Base-by-base conservation (phyloP, 2,329 filamentous ascomycete genomes). In the Alternaria longipes region DNA sequence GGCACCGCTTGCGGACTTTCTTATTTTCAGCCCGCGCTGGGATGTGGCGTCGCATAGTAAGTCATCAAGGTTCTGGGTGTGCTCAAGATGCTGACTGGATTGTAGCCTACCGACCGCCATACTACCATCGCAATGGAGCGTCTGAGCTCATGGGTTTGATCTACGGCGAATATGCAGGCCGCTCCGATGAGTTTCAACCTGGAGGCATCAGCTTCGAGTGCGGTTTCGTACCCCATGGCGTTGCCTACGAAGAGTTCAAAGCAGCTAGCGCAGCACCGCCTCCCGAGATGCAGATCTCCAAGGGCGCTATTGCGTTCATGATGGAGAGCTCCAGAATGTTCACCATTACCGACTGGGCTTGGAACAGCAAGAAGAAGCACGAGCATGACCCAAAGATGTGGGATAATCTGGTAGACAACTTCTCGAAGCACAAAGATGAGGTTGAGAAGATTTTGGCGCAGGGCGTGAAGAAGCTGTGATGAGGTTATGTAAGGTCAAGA, bases 131-230 rank as follows among this genome's bases (percentile, higher is more conserved):
- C 32, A 90, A 90, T 71, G 86, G 82, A 38, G 88, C 89, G 81
- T 87, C 85, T 0, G 87, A 90, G 73, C 88, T 90, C 71, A 89
- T 90, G 87, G 87, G 87, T 6, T 72, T 89, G 64, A 88, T 90
- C 54, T 80, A 81, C 36, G 87, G 87, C 18, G 82, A 85, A 57
- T 89, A 90, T 64, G 87, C 69, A 38, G 77, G 78, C 8, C 74
- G 77, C 14, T 74, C 72, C 7, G 83, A 84, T 16, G 86, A 85
- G 1, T 90, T 90, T 73, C 82, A 84, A 64, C 87, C 87, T 32
- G 87, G 85, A 4, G 87, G 87, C 16, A 86, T 87, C 1, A 86
- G 84, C 74, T 76, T 89, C 78, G 90, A 92, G 74, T 91, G 91
- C 70, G 68, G 89, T 16, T 92, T 91, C 87, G 89, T 87, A 65